Evolutionary conservation across 2,329 filamentous ascomycete genomes (phyloP), one percentile per base, ranked within the genome.

Genomic region (Sclerotinia minor): DNA sequence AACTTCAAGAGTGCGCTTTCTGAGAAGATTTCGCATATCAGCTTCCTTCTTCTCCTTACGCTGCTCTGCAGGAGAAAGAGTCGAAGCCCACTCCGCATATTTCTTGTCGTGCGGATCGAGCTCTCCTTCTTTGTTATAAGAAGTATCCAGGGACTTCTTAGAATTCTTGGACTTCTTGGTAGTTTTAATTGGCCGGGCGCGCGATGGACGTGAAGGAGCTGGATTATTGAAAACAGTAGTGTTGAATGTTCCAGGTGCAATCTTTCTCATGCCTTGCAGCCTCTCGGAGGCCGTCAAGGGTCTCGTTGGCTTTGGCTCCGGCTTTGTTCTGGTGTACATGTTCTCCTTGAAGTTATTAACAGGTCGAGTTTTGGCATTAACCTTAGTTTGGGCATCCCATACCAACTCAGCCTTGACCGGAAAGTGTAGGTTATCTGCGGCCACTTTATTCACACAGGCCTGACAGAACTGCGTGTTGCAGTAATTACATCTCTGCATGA

Each of bases 381-480:
- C 54, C 26, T 66, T 66, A 15, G 29, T 26, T 5, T 38, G 32
- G 0, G 64, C n/a, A 7, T 49, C 49, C 64, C 64, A 66, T 19
- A 52, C 54, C 64, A 66, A 24, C 9, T 54, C 26, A 17, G 7
- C 32, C 6, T 45, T 55, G 21, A 44, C 32, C 17, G 64, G 64
- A 29, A 29, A 60, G 7, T 66, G 64, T 1, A 15, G 15, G 3
- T 21, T 5, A 19, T 66, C 64, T 2, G 32, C 19, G 3, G 54
- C 60, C 6, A 66, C 38, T 9, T 8, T 21, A 7, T 8, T 5
- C 4, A 47, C 26, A 13, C 64, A 66, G 2, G 29, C 35, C 32
- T 44, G 45, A 8, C 57, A 58, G 3, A 66, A 66, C 8, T 66
- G 64, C 2, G 15, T 52, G 3, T 66, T 66, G 2, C 64, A 66